Evolutionary conservation across 306 rosid genomes (phyloP).

Genomic region (Cicer arietinum): DNA sequence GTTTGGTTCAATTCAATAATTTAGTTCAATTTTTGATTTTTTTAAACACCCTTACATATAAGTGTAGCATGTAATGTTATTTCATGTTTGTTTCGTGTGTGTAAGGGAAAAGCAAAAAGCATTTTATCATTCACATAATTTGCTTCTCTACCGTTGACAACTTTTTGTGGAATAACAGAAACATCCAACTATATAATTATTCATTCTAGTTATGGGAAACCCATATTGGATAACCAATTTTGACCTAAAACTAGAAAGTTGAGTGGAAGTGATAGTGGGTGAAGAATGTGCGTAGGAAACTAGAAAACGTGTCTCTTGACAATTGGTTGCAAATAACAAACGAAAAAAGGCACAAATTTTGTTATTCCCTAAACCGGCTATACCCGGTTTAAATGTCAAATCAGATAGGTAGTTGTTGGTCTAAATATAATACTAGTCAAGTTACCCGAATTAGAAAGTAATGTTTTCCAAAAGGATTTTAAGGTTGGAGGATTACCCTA

Average conservation of each 20-base stretch:
- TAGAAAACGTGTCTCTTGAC: slow-evolving; percentile 17
- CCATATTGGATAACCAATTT: slow-evolving; percentile 19
- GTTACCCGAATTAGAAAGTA: slow-evolving; percentile 65
- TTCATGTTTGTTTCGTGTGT: neutral
- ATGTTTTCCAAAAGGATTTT: slow-evolving; percentile 55
- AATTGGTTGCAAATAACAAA: slow-evolving; percentile 33
- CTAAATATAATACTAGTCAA: slow-evolving; percentile 26
- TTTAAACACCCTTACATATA: too few relatives aligned
- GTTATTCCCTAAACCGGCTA: slow-evolving; percentile 50
- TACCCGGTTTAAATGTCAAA: slow-evolving; percentile 50
- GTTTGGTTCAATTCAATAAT: too few relatives aligned
- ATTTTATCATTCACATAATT: neutral
- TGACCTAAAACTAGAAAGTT: slow-evolving; percentile 24
- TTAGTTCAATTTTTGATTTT: too few relatives aligned
- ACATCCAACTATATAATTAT: slow-evolving; percentile 10
- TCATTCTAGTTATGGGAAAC: neutral
- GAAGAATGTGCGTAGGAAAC: slow-evolving; percentile 11
- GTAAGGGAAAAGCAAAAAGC: neutral
- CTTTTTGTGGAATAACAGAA: neutral
- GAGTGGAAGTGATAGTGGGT: neutral
- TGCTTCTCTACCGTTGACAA: slow-evolving; percentile 30
- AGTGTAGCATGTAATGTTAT: too few relatives aligned
- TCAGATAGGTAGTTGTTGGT: slow-evolving; percentile 45
- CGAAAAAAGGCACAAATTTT: neutral
- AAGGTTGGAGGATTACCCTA: slow-evolving; percentile 62